Percentiles rank a stretch among this genome's conserved stretches.
Conservation (phyloP, 2,329 filamentous ascomycete genomes). For the Talaromyces rugulosus region DNA sequence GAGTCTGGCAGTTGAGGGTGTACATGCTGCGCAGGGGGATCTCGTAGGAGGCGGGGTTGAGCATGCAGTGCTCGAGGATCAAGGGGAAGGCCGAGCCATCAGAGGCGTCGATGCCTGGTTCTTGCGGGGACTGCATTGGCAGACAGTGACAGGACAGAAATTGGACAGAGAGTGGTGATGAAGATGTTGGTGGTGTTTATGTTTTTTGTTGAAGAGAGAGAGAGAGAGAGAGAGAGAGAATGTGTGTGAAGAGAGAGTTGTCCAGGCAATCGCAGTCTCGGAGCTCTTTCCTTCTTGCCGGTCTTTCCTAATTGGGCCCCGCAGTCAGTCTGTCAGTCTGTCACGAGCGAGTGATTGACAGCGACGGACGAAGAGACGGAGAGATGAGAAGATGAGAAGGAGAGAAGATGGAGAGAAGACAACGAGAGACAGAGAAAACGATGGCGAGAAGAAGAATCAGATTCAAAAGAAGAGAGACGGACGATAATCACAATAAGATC, state of each 20-base stretch:
- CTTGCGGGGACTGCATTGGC: conserved; percentile 14
- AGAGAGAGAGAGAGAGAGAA: background rate
- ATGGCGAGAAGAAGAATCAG: background rate
- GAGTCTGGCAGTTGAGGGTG: conserved; percentile 56
- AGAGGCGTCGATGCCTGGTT: conserved; percentile 20
- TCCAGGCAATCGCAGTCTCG: background rate
- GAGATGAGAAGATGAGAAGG: conserved; percentile 10
- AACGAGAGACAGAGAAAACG: background rate
- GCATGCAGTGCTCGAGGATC: conserved; percentile 58
- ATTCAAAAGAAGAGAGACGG: background rate
- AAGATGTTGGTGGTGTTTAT: background rate
- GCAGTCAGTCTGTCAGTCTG: background rate
- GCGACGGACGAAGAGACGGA: conserved; percentile 5
- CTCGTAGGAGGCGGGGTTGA: conserved; percentile 61
- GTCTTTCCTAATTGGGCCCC: background rate
- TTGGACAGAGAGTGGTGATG: background rate
- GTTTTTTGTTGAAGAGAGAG: background rate
- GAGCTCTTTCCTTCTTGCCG: background rate
- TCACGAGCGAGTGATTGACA: conserved; percentile 17
- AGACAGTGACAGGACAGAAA: background rate
- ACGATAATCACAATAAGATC: background rate
- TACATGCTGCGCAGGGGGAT: conserved; percentile 66
- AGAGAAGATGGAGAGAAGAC: conserved; percentile 8
- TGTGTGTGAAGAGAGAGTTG: background rate
- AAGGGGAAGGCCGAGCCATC: conserved; percentile 44